Percentiles rank a stretch among this genome's conserved stretches.
Conservation (phyloP, 164 flowering plant genomes). For the Tinospora cordifolia region DNA sequence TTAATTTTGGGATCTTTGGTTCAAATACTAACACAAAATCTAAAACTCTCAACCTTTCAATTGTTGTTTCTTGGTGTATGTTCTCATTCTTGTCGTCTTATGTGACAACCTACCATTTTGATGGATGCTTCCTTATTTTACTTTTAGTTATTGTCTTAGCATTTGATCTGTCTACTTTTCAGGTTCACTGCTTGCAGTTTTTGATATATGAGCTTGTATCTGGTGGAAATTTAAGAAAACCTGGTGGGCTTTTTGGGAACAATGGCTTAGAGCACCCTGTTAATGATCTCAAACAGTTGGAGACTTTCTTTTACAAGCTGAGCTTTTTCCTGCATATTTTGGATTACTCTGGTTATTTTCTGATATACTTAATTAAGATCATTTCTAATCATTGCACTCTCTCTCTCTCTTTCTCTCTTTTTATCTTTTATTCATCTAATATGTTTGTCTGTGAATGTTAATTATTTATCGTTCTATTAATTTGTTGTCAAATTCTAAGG, state of each 20-base stretch:
- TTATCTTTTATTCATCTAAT: too few relatives aligned
- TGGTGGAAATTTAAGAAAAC: conserved; percentile 89
- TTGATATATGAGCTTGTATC: conserved; percentile 93
- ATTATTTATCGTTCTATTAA: too few relatives aligned
- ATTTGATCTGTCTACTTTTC: conserved; percentile 9
- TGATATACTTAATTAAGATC: conserved; percentile 8
- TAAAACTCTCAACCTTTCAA: too few relatives aligned
- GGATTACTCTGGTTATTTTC: conserved; percentile 73
- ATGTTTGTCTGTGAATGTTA: background rate
- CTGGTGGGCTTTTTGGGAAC: conserved; percentile 94
- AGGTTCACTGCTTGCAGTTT: conserved; percentile 98
- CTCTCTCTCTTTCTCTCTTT: too few relatives aligned
- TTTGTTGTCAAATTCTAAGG: background rate
- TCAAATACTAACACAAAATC: too few relatives aligned
- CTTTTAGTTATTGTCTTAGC: background rate
- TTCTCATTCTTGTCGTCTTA: too few relatives aligned
- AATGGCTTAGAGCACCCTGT: conserved; percentile 73
- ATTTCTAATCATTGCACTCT: background rate
- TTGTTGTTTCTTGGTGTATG: too few relatives aligned
- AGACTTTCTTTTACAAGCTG: conserved; percentile 96
- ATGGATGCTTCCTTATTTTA: too few relatives aligned
- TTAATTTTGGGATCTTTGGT: too few relatives aligned
- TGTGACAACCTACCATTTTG: too few relatives aligned
- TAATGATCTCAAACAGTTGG: conserved; percentile 84
- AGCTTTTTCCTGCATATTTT: conserved; percentile 87